Conservation (phyloP, 1,284 basidiomycete species). For the Fomes fomentarius region DNA sequence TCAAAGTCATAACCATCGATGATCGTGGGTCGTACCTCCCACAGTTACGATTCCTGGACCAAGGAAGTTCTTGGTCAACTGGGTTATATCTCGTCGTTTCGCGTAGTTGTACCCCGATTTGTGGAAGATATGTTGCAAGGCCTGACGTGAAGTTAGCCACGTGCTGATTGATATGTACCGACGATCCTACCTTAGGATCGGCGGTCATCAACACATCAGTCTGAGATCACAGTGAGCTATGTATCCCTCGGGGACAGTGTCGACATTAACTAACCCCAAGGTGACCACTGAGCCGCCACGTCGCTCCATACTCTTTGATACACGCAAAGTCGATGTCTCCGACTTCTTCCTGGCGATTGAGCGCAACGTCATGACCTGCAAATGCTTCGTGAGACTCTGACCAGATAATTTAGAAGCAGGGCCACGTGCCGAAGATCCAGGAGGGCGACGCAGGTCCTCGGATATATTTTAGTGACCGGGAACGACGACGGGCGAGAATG, state of each 20-base stretch:
- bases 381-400: background rate
- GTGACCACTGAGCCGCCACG: slow-evolving; percentile 22
- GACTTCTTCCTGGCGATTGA: slow-evolving; percentile 22
- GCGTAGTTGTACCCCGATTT: slow-evolving; percentile 29
- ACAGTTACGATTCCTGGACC: slow-evolving; percentile 25
- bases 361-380: slow-evolving; percentile 21
- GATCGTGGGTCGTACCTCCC: slow-evolving; percentile 7
- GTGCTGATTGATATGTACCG: background rate
- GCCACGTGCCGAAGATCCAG: slow-evolving; percentile 4
- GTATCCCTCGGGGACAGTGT: background rate
- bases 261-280: slow-evolving; percentile 17
- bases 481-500: background rate
- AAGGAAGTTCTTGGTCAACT: slow-evolving; percentile 13
- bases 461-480: slow-evolving; percentile 27
- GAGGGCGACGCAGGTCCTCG: slow-evolving; percentile 9
- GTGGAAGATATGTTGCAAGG: slow-evolving; percentile 31
- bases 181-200: slow-evolving; percentile 10
- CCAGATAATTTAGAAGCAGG: no score
- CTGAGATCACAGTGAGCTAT: background rate
- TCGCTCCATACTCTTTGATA: slow-evolving; percentile 24
- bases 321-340: slow-evolving; percentile 28
- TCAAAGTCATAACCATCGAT: background rate
- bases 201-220: slow-evolving; percentile 16
- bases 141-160: slow-evolving; percentile 8
- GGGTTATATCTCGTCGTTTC: slow-evolving; percentile 21